Percentiles rank a stretch among this genome's conserved stretches.
phyloP scores from a whole-genome alignment of 257 asterid species.

The Anisodus acutangulus region DNA sequence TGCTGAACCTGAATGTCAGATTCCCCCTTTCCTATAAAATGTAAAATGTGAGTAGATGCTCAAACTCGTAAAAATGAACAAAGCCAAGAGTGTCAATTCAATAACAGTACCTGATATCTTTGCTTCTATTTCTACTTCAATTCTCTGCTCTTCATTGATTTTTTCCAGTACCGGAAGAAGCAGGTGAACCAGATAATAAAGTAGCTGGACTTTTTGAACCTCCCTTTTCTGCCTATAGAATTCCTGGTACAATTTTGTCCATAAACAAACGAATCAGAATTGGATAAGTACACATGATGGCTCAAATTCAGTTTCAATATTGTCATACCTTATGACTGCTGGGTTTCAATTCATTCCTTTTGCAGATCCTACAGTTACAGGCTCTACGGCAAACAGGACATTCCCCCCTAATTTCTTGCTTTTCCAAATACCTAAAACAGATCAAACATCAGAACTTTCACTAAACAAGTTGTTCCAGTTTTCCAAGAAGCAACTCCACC shows the following conservation, averaged over 20 bases:
- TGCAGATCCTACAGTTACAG: conserved; percentile 78
- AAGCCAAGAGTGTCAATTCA: not conserved
- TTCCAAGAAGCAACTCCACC: conserved; percentile 9
- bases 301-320: conserved; percentile 25
- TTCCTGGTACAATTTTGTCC: conserved; percentile 55
- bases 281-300: conserved; percentile 27
- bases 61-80: not conserved
- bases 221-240: conserved; percentile 55
- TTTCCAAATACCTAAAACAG: conserved; percentile 60
- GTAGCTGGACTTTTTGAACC: conserved; percentile 59
- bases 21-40: conserved; percentile 58
- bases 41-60: conserved; percentile 28
- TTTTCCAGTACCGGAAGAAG: conserved; percentile 85
- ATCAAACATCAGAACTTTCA: conserved; percentile 33
- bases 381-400: conserved; percentile 84
- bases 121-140: conserved; percentile 78
- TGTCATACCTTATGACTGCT: conserved; percentile 64
- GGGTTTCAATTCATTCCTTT: conserved; percentile 49
- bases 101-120: conserved; percentile 59
- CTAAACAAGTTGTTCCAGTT: conserved; percentile 4
- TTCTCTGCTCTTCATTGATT: conserved; percentile 63
- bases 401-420: conserved; percentile 68
- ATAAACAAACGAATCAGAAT: conserved; percentile 37
- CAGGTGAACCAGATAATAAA: conserved; percentile 67
- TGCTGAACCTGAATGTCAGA: conserved; percentile 61